Conservation (phyloP, 495 filamentous ascomycete genomes). For the Penicillium desertorum region DNA sequence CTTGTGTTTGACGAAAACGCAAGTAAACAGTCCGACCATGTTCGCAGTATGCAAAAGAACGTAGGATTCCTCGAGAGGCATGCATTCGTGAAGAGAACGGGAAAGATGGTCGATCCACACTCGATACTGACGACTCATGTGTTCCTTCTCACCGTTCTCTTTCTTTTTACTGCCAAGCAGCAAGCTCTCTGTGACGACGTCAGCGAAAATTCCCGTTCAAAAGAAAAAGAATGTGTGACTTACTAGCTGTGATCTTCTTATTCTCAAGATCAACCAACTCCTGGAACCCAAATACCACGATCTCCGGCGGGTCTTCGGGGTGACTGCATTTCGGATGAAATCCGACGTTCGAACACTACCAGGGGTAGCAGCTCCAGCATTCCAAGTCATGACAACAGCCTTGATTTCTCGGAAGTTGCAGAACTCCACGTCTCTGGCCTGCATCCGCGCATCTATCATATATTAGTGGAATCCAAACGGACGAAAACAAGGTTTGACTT, state of each 20-base stretch:
- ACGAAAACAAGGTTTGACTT: constrained; percentile 22
- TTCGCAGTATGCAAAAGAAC: constrained; percentile 83
- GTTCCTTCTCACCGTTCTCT: constrained; percentile 80
- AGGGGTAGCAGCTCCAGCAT: constrained; percentile 89
- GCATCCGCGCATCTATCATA: constrained; percentile 73
- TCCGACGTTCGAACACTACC: constrained; percentile 70
- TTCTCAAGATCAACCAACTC: constrained; percentile 96
- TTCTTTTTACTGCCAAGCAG: constrained; percentile 76
- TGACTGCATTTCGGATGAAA: constrained; percentile 75
- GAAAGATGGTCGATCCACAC: constrained; percentile 91
- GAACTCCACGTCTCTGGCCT: constrained; percentile 72
- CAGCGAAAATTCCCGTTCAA: constrained; percentile 14
- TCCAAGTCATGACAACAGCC: constrained; percentile 86
- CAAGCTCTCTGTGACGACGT: constrained; percentile 57
- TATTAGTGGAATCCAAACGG: constrained; percentile 27
- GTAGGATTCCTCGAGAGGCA: constrained; percentile 78
- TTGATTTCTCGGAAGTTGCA: constrained; percentile 81
- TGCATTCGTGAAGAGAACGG: constrained; percentile 74
- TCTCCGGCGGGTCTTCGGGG: constrained; percentile 74
- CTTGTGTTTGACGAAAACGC: constrained; percentile 84
- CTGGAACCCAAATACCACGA: constrained; percentile 96
- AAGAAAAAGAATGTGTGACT: constrained; percentile 33
- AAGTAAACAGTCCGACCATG: constrained; percentile 91
- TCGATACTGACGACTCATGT: constrained; percentile 96
- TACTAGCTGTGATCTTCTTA: constrained; percentile 94